Conservation (phyloP, 1,139 yeast species). For the Candida tunisiensis region DNA sequence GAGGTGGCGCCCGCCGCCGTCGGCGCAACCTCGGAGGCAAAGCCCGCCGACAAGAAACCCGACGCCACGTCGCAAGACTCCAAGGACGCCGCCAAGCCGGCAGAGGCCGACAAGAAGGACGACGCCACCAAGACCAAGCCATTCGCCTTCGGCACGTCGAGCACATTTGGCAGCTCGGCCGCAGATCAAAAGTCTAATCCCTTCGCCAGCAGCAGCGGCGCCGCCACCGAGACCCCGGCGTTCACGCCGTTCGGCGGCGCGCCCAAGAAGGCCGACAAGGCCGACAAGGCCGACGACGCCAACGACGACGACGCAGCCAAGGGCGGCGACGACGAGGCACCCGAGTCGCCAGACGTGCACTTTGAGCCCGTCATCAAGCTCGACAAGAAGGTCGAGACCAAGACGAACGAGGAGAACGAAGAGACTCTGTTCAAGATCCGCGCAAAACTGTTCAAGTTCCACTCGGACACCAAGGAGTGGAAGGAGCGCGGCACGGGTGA, state of each 20-base stretch:
- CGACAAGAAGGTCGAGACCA: constrained; percentile 91
- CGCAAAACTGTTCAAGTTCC: constrained; percentile 89
- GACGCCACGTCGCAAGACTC: constrained; percentile 12
- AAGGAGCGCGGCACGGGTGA: constrained; percentile 99
- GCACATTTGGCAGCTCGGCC: constrained; percentile 12
- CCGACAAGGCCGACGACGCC: constrained; percentile 18
- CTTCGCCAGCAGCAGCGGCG: constrained; percentile 14
- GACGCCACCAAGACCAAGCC: too few relatives aligned
- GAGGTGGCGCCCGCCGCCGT: constrained; percentile 4
- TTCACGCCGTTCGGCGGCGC: constrained; percentile 86
- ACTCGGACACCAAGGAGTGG: constrained; percentile 72
- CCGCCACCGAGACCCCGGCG: constrained; percentile 54
- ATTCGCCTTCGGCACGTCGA: constrained; percentile 5
- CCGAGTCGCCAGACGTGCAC: constrained; percentile 88
- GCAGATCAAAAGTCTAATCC: constrained; percentile 10
- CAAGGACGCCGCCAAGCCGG: constrained; percentile 8
- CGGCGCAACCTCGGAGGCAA: constrained; percentile 3
- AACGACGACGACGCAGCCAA: constrained; percentile 19
- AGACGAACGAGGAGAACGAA: constrained; percentile 94
- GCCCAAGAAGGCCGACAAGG: constrained; percentile 34
- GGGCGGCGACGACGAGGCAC: constrained; percentile 41
- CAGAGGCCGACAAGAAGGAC: constrained; percentile 5
- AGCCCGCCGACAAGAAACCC: constrained; percentile 1
- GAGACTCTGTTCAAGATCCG: constrained; percentile 67
- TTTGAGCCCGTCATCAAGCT: constrained; percentile 92